Evolutionary conservation across 441 rosid species (phyloP), one percentile per base, ranked within the genome.

Genomic region (Capsella rubella): DNA sequence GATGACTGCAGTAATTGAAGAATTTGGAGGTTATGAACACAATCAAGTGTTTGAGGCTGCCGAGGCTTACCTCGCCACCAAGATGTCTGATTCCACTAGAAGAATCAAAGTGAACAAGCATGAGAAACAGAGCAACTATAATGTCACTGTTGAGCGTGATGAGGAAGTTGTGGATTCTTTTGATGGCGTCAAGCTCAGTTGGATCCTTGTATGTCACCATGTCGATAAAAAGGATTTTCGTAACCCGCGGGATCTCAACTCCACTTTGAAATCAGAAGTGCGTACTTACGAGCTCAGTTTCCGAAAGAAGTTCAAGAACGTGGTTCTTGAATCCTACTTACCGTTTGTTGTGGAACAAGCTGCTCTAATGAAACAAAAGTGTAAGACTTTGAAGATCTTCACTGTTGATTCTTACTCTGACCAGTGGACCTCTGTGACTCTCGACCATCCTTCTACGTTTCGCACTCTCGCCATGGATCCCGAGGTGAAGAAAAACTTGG

Each of bases 361-460:
- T 7, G 75, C 72, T 51, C 62, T 54, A 6, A 28, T 79, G 49
- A 67, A 45, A 39, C 84, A 83, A 64, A 84, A 86, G 58, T 71
- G n/a, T 18, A 90, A 84, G 71, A 83, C 87, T 0, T 21, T 87
- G 47, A 92, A 84, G 77, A 78, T 92, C 67, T 81, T 79, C 73
- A 88, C 90, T 0, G 68, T 79, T 52, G 77, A 70, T 31, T 2
- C 12, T 49, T 65, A 75, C 53, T 37, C 77, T 0, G 87, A 80
- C 5, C 76, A 67, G 2, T 91, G 94, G 97, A 71, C 54, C 21
- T 67, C 91, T 1, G 83, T 83, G 39, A 88, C 85, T 67, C 86
- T 90, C 11, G 88, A 92, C 55, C 95, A 92, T 63, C 95, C 93
- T 9, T 82, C 91, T 25, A 89, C 90, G 0, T 92, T 90, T n/a